Conservation (phyloP, 2,329 filamentous ascomycete genomes). For the Apiospora saccharicola region DNA sequence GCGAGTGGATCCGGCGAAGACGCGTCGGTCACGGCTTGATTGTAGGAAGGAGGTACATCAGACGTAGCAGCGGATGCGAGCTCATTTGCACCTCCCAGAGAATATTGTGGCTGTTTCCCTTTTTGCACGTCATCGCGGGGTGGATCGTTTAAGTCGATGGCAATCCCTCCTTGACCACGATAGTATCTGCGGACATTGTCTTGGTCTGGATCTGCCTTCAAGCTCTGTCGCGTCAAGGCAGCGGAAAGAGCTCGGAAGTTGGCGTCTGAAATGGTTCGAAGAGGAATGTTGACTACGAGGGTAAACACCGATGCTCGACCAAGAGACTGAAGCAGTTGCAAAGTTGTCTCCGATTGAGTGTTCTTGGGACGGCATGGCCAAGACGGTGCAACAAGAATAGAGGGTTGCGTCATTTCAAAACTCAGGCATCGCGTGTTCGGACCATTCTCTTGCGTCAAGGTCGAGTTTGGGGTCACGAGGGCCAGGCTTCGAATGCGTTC, state of each 20-base stretch:
- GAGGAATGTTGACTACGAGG: constrained; percentile 11
- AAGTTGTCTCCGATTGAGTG: neutral
- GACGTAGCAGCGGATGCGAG: neutral
- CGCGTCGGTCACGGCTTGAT: constrained; percentile 20
- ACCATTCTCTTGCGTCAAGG: neutral
- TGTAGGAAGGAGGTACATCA: constrained; percentile 20
- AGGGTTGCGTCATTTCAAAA: neutral
- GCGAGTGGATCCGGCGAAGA: constrained; percentile 17
- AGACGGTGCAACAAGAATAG: constrained; percentile 9
- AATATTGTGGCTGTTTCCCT: neutral
- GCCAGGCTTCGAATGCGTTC: neutral
- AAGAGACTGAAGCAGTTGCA: neutral
- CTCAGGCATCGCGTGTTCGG: constrained; percentile 11
- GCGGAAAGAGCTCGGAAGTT: constrained; percentile 20
- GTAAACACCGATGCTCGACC: neutral
- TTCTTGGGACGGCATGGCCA: constrained; percentile 22
- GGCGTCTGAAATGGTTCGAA: neutral
- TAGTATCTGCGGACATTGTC: constrained; percentile 23
- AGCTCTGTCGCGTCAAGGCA: neutral
- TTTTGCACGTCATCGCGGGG: neutral
- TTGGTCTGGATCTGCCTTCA: constrained; percentile 20
- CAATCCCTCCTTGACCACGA: constrained; percentile 22
- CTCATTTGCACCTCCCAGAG: neutral
- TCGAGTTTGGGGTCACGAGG: neutral
- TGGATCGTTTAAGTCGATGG: neutral